phyloP scores from a whole-genome alignment of 192 early-diverging fungal species.

The Mortierella antarctica region DNA sequence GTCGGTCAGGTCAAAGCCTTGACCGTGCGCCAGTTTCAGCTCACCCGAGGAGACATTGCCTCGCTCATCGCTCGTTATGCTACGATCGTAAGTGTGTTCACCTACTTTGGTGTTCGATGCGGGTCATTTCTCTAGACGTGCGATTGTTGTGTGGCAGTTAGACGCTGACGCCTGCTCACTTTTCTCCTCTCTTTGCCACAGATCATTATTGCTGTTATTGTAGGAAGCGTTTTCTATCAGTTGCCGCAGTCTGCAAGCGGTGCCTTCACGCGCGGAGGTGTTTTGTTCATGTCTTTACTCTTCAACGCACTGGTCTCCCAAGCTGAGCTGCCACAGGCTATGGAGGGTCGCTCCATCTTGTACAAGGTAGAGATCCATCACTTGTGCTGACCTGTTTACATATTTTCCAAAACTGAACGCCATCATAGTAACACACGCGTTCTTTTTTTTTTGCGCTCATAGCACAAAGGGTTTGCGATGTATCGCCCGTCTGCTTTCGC shows the following conservation, averaged over 20 bases:
- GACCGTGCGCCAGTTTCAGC: constrained; percentile 71
- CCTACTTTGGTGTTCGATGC: no score
- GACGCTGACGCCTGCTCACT: no score
- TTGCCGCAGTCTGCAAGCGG: constrained; percentile 68
- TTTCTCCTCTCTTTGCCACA: background rate
- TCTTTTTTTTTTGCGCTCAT: background rate
- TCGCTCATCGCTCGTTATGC: constrained; percentile 64
- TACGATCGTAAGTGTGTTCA: constrained; percentile 15
- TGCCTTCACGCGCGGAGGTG: constrained; percentile 84
- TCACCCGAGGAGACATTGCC: constrained; percentile 65
- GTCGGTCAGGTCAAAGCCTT: constrained; percentile 68
- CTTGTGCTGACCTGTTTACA: background rate
- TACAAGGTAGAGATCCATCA: constrained; percentile 60
- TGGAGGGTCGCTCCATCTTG: constrained; percentile 77
- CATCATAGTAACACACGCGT: background rate
- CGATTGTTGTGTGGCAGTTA: constrained; percentile 33
- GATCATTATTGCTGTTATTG: constrained; percentile 74
- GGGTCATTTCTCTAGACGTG: constrained; percentile 1
- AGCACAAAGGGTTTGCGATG: constrained; percentile 77
- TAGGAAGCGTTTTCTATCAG: constrained; percentile 75
- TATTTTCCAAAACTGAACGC: background rate
- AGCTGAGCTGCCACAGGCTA: constrained; percentile 73
- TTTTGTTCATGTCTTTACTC: constrained; percentile 72
- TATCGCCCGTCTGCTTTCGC: constrained; percentile 71
- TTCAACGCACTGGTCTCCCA: constrained; percentile 70